Conservation (phyloP, 306 rosid species). For the Castanospermum australe region DNA sequence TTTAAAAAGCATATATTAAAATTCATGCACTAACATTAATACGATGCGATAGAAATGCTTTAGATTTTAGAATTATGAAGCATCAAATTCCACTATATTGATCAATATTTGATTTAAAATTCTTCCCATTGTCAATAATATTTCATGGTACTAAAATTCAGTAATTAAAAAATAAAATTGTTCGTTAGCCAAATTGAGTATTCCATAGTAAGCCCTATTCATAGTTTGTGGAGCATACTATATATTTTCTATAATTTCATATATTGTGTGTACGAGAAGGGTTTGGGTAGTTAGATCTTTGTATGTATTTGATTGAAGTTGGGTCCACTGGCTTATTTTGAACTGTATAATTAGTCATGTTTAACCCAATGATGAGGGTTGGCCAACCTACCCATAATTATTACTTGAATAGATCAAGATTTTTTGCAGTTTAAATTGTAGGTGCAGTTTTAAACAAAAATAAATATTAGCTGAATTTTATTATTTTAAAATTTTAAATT, state of each 20-base stretch:
- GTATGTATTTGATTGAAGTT: not conserved
- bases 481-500: too few species aligned
- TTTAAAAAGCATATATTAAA: too few species aligned
- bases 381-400: constrained; percentile 26
- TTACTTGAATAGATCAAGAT: not conserved
- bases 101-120: too few species aligned
- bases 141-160: not conserved
- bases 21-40: too few species aligned
- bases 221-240: not conserved
- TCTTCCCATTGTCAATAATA: too few species aligned
- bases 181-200: not conserved
- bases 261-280: not conserved
- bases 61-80: too few species aligned
- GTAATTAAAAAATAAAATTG: not conserved
- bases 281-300: not conserved
- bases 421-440: too few species aligned
- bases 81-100: too few species aligned
- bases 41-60: too few species aligned
- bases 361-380: not conserved
- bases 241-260: not conserved
- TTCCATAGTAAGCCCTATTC: not conserved
- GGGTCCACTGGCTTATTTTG: constrained; percentile 24
- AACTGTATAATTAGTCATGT: not conserved
- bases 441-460: too few species aligned
- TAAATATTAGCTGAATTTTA: too few species aligned